These are phyloP conservation scores for Blastobotrys robertii DNA, from an alignment of 805 yeast species.

Conservation along the genomic window DNA sequence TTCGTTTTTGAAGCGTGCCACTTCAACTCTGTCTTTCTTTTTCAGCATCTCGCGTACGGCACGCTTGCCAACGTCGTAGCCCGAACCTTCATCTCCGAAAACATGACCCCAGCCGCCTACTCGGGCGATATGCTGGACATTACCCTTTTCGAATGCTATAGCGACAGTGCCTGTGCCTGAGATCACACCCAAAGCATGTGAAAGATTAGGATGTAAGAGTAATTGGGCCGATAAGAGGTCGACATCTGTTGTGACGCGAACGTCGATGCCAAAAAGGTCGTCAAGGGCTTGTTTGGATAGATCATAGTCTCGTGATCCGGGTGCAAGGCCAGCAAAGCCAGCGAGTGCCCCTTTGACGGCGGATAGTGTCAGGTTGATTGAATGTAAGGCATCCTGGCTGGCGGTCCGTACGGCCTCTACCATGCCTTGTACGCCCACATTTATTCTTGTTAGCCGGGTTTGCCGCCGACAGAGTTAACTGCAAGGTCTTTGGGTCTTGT, in stretches of 20 bases:
- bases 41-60: constrained; percentile 9
- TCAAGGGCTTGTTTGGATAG: constrained; percentile 3
- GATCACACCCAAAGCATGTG: constrained; percentile 11
- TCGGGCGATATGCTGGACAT: constrained; percentile 9
- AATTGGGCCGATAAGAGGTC: constrained; percentile 13
- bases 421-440: constrained; percentile 1
- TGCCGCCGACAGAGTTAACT: not conserved
- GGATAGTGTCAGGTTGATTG: not conserved
- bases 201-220: not conserved
- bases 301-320: constrained; percentile 5
- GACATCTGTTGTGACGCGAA: constrained; percentile 15
- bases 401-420: not conserved
- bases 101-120: constrained; percentile 20
- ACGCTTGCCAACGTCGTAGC: constrained; percentile 16
- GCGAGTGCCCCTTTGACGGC: constrained; percentile 11
- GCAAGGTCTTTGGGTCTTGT: too few relatives aligned
- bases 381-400: not conserved
- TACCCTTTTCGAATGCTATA: constrained; percentile 10
- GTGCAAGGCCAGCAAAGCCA: constrained; percentile 17
- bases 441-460: not conserved
- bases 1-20: not conserved
- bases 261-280: constrained; percentile 4
- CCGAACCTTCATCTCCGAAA: constrained; percentile 21
- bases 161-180: constrained; percentile 21
- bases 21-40: constrained; percentile 6